Evolutionary conservation across 2,329 filamentous ascomycete species (phyloP).

Genomic region (Aspergillus sp.): DNA sequence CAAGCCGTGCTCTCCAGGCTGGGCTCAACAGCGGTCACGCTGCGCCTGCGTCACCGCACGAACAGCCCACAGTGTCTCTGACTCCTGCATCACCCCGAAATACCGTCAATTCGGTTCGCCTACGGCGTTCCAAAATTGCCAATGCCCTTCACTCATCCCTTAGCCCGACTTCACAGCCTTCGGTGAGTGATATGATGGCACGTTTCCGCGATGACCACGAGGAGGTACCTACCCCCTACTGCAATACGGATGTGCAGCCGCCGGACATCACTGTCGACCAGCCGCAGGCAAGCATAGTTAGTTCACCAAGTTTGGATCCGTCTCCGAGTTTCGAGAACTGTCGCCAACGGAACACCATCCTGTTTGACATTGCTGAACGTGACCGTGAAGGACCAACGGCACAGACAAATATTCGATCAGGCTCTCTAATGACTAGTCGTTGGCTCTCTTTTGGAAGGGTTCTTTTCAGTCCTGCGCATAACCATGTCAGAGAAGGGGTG

Average conservation of each 20-base stretch:
- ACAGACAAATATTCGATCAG: slow-evolving; percentile 49
- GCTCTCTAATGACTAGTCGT: slow-evolving; percentile 52
- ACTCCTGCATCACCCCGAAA: slow-evolving; percentile 27
- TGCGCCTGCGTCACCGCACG: slow-evolving; percentile 16
- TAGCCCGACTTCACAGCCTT: slow-evolving; percentile 53
- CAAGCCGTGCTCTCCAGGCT: slow-evolving; percentile 39
- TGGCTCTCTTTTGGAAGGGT: slow-evolving; percentile 53
- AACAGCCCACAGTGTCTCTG: slow-evolving; percentile 24
- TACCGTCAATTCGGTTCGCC: slow-evolving; percentile 37
- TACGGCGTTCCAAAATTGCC: slow-evolving; percentile 53
- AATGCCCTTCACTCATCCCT: slow-evolving; percentile 51
- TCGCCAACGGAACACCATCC: slow-evolving; percentile 33
- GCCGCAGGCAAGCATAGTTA: slow-evolving; percentile 27
- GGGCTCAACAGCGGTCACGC: slow-evolving; percentile 27
- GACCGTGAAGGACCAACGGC: slow-evolving; percentile 41
- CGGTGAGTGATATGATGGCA: slow-evolving; percentile 54
- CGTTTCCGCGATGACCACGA: slow-evolving; percentile 45
- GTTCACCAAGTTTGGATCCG: slow-evolving; percentile 24
- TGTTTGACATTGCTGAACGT: slow-evolving; percentile 43
- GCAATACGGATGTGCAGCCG: slow-evolving; percentile 18
- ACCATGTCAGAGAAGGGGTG: slow-evolving; percentile 41
- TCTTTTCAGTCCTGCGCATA: slow-evolving; percentile 51
- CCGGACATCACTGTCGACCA: slow-evolving; percentile 22
- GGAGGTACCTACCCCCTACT: slow-evolving; percentile 23
- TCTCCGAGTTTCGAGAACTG: slow-evolving; percentile 28